phyloP scores from a whole-genome alignment of 2,329 filamentous ascomycete species.

The Arachnomyces sp. region DNA sequence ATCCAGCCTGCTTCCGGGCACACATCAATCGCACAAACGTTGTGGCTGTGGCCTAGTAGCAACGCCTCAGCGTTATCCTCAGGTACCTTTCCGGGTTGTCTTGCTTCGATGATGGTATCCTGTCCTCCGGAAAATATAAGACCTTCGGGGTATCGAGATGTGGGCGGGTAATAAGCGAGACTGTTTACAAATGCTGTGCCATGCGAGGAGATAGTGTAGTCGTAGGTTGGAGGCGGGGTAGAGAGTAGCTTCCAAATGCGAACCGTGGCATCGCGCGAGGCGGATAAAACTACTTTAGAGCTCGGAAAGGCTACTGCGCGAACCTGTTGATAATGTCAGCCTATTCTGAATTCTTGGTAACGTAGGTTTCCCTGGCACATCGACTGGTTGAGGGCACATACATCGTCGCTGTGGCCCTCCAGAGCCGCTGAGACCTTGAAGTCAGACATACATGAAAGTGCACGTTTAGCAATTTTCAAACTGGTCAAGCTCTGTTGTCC shows the following conservation, averaged over 20 bases:
- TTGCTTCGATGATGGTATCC: conserved; percentile 87
- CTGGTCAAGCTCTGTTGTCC: too few relatives aligned
- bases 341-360: conserved; percentile 14
- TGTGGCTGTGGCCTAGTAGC: conserved; percentile 76
- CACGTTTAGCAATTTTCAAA: too few relatives aligned
- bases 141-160: conserved; percentile 62
- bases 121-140: conserved; percentile 82
- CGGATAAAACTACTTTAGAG: conserved; percentile 66
- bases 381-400: conserved; percentile 41
- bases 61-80: conserved; percentile 77
- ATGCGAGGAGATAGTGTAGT: conserved; percentile 69
- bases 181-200: conserved; percentile 84
- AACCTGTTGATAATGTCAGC: conserved; percentile 52
- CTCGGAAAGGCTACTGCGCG: conserved; percentile 74
- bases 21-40: conserved; percentile 80
- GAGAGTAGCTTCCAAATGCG: conserved; percentile 71
- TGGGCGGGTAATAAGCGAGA: conserved; percentile 67
- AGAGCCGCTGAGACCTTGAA: conserved; percentile 93
- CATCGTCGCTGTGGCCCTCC: conserved; percentile 86
- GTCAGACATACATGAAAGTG: conserved; percentile 54
- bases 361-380: conserved; percentile 4
- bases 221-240: conserved; percentile 61
- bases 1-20: conserved; percentile 64
- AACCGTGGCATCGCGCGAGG: conserved; percentile 85
- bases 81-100: conserved; percentile 58